Evolutionary conservation across 768 basidiomycete species (phyloP), one percentile per base, ranked within the genome.

Genomic region (Epithele typhae): DNA sequence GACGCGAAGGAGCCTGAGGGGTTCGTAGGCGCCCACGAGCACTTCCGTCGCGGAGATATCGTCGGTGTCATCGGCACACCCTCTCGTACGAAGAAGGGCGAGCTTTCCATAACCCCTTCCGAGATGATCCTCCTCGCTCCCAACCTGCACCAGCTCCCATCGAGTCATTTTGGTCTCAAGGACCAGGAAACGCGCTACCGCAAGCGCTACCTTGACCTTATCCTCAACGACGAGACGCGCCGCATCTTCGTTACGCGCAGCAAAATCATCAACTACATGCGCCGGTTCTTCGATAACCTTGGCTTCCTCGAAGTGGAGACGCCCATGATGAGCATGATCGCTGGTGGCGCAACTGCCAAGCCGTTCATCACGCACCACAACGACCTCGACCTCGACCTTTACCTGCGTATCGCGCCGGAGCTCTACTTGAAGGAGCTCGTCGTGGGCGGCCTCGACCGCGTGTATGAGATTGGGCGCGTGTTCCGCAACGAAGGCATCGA

Each of bases 221-320:
- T 99, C 70, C 76, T 99, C 67, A 94, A 89, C 66, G 85, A 89
- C 33, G 78, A 81, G 55, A 91, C 92, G 15, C 84, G 96, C 52
- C 82, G 83, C 56, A 83, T 94, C 53, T 99, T 98, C 71, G 71
- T 94, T 69, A 87, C 89, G 22, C 84, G 96, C 51, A 82, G 84
- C 64, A 82, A 79, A 59, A 87, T 96, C 63, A 76, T 99, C 71
- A 92, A 92, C 74, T 95, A 96, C 67, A 71, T 96, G 57, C 82
- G 96, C 37, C 85, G 84, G 54, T 99, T 81, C 78, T 69, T 99
- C 46, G 93, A 96, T 64, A 69, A 75, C 55, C 79, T 87, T 18
- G 96, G 95, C 36, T 99, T 99, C 77, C 82, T 98, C 68, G 96
- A 99, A 69, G 94, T 98, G 52, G 95, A 99, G 70, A 99, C 96